Base-by-base conservation (phyloP, 1,139 yeast genomes). In the Taphrina communis region DNA sequence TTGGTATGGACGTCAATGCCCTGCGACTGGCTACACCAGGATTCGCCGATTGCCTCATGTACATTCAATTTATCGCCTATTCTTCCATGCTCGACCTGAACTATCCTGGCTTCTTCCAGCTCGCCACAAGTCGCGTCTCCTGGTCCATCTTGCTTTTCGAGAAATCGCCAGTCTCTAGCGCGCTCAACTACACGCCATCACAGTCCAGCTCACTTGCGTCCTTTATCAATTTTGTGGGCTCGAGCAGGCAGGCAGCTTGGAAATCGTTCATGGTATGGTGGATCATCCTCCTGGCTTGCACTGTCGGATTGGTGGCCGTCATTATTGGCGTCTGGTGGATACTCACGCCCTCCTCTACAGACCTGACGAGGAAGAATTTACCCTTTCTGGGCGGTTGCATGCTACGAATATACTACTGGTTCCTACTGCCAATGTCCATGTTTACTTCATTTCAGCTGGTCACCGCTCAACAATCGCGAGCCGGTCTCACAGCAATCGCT, bases 91-190 rank as follows among this genome's bases (percentile, higher is more conserved):
- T 88, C 52, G 83, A 84, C 72, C 75, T 88, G 39, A 79, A 80
- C 44, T 88, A 85, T 73, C 92, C 93, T 0, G 90, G 89, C 0
- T 87, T 84, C 74, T 84, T 82, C 71, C 88, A 85, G 73, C 89
- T 89, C 0, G 76, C 85, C 12, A 77, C 86, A 58, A 73, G 81
- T 1, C 74, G 79, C 1, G 70, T 78, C 12, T 74, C 82, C 25
- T 82, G 85, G 85, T 74, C 78, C 12, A 71, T 76, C 35, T 73
- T 79, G 48, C 72, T 77, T 61, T 78, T 78, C 68, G 75, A 74
- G 38, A 14, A 38, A 17, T 69, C 70, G 60, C 74, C 75, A 44
- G 9, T 72, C 75, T 12, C 65, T 56, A 31, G 41, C 41, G 31
- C 68, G 17, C 63, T 57, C 52, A 42, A 56, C 9, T n/a, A 56